A percentile compares a stretch with the other conserved stretches of the same genome.
These are phyloP conservation scores for Arthroderma sp. DNA, from an alignment of 2,329 filamentous ascomycete genomes.

Conservation along the genomic window DNA sequence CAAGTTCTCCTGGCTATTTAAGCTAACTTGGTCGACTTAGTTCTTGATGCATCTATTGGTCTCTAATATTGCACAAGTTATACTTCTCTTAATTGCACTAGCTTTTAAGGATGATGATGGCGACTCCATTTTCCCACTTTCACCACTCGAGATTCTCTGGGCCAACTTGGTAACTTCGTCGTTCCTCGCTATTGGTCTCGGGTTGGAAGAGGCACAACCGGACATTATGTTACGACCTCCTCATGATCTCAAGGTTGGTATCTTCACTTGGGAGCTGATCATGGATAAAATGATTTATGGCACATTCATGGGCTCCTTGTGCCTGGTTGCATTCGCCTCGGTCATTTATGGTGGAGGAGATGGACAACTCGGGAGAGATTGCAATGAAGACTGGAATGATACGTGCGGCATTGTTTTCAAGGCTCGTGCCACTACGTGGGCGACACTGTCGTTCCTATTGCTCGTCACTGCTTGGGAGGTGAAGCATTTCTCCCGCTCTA, in stretches of 20 bases:
- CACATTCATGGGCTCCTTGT: conserved; percentile 35
- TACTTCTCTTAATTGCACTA: conserved; percentile 65
- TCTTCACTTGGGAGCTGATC: conserved; percentile 30
- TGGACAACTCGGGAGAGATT: conserved; percentile 39
- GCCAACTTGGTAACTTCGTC: conserved; percentile 84
- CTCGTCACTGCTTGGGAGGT: conserved; percentile 70
- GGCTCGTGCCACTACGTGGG: conserved; percentile 60
- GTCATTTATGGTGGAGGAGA: conserved; percentile 26
- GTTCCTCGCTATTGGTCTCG: conserved; percentile 74
- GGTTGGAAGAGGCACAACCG: conserved; percentile 59
- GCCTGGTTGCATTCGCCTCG: conserved; percentile 26
- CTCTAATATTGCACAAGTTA: conserved; percentile 74
- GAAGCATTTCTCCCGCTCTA: conserved; percentile 57
- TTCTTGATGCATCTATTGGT: conserved; percentile 68
- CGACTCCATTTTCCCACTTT: conserved; percentile 71
- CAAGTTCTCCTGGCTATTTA: too few species aligned
- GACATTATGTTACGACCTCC: conserved; percentile 73
- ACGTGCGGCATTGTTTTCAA: conserved; percentile 47
- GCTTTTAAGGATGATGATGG: conserved; percentile 59
- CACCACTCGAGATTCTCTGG: conserved; percentile 78
- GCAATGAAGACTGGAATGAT: conserved; percentile 38
- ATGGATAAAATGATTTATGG: conserved; percentile 31
- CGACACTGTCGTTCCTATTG: conserved; percentile 60
- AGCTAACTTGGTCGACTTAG: conserved; percentile 20
- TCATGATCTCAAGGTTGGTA: conserved; percentile 40